Percentiles rank a stretch among this genome's conserved stretches.
These are phyloP conservation scores for Hypoxylon rubiginosum DNA, from an alignment of 2,329 filamentous ascomycete species.

Conservation along the genomic window DNA sequence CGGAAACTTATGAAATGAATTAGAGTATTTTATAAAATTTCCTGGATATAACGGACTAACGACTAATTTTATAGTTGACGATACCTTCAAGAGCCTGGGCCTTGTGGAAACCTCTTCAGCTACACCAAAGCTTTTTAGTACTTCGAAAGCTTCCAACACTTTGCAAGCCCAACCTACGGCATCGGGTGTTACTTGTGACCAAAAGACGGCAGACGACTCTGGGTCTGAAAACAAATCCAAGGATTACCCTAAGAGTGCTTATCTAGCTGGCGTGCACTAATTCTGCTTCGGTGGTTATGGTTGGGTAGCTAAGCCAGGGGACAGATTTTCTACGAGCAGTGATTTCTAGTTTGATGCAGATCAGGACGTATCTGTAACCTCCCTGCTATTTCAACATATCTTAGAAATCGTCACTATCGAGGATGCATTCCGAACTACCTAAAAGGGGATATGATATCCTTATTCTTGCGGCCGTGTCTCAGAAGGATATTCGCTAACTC, in stretches of 20 bases:
- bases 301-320: background rate
- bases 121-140: background rate
- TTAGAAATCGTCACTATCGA: no score
- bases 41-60: background rate
- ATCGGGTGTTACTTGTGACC: background rate
- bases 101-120: background rate
- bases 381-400: no score
- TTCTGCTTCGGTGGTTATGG: constrained; percentile 7
- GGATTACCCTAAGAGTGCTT: constrained; percentile 3
- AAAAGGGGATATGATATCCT: background rate
- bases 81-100: background rate
- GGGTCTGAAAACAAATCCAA: background rate
- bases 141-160: background rate
- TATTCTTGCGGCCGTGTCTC: no score
- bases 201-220: background rate
- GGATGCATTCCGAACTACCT: no score
- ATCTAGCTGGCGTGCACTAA: background rate
- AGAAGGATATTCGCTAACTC: background rate
- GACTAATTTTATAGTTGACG: background rate
- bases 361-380: background rate
- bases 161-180: background rate
- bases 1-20: background rate
- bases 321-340: background rate
- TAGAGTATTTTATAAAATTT: background rate
- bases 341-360: background rate